Conservation (phyloP, 108 stramenopile species). For the Stephanodiscus minutulus region DNA sequence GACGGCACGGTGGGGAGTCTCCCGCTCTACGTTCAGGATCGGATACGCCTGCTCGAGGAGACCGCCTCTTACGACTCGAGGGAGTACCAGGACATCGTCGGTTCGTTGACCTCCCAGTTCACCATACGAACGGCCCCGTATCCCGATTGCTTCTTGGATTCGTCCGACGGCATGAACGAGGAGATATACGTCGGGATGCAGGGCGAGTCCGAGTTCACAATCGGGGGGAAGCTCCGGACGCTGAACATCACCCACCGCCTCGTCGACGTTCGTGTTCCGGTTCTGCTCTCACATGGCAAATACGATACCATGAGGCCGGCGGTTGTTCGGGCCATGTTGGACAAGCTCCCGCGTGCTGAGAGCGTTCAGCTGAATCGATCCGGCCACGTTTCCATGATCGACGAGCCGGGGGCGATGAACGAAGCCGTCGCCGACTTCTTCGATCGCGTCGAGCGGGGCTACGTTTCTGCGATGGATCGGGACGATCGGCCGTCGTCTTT, state of each 20-base stretch:
- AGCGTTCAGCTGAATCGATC: conserved; percentile 43
- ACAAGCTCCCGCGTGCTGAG: conserved; percentile 20
- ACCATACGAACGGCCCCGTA: conserved; percentile 40
- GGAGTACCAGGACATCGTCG: conserved; percentile 48
- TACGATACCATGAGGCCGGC: conserved; percentile 59
- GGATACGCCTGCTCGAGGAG: conserved; percentile 44
- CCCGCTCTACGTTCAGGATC: conserved; percentile 46
- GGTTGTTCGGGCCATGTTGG: conserved; percentile 47
- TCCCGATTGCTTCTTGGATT: conserved; percentile 42
- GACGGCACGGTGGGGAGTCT: conserved; percentile 38
- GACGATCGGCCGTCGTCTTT: too few relatives aligned
- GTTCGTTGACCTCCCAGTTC: conserved; percentile 36
- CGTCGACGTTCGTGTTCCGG: conserved; percentile 39
- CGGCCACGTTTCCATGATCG: conserved; percentile 58
- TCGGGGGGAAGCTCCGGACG: conserved; percentile 35
- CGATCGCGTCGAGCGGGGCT: conserved; percentile 24
- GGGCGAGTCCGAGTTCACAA: conserved; percentile 49
- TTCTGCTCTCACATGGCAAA: conserved; percentile 48
- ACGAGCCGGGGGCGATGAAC: conserved; percentile 56
- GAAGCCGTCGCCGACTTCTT: conserved; percentile 43
- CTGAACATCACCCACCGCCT: conserved; percentile 46
- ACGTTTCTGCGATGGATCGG: too few relatives aligned
- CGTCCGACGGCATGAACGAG: conserved; percentile 17
- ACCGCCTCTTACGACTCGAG: conserved; percentile 22
- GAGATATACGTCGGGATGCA: conserved; percentile 57